These are phyloP conservation scores for Candida corydali DNA, from an alignment of 805 yeast genomes.

Conservation along the genomic window DNA sequence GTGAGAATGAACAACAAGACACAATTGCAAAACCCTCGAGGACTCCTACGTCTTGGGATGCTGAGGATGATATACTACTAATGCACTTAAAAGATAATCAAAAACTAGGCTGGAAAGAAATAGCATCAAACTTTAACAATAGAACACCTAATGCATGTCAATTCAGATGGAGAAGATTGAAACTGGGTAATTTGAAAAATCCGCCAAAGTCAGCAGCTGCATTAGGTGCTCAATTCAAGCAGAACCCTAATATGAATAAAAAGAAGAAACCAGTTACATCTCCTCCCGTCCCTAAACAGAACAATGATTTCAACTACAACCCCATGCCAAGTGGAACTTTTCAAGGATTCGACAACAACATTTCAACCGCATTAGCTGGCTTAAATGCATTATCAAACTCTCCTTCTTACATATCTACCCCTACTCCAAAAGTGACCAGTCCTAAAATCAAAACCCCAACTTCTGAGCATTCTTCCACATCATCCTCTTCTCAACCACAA, in stretches of 20 bases:
- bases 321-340: slow-evolving; percentile 18
- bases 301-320: slow-evolving; percentile 4
- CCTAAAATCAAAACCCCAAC: slow-evolving; percentile 12
- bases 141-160: slow-evolving; percentile 47
- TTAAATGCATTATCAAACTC: slow-evolving; percentile 38
- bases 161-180: slow-evolving; percentile 44
- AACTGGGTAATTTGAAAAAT: slow-evolving; percentile 39
- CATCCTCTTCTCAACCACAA: slow-evolving; percentile 7
- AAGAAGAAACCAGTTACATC: slow-evolving; percentile 3
- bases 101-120: slow-evolving; percentile 46
- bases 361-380: slow-evolving; percentile 41
- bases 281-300: neutral
- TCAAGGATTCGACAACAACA: slow-evolving; percentile 38
- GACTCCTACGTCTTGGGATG: slow-evolving; percentile 47
- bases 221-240: slow-evolving; percentile 11
- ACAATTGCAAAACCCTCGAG: slow-evolving; percentile 18
- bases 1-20: no score
- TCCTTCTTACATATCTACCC: slow-evolving; percentile 25
- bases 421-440: slow-evolving; percentile 15
- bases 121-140: slow-evolving; percentile 39
- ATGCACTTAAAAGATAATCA: slow-evolving; percentile 45
- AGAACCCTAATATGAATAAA: slow-evolving; percentile 7
- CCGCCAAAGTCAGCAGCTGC: slow-evolving; percentile 40
- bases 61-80: slow-evolving; percentile 41
- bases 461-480: slow-evolving; percentile 6